A percentile compares a stretch with the other conserved stretches of the same genome.
phyloP scores from a whole-genome alignment of 139 green algal species.

The Chlamydomonas applanata region DNA sequence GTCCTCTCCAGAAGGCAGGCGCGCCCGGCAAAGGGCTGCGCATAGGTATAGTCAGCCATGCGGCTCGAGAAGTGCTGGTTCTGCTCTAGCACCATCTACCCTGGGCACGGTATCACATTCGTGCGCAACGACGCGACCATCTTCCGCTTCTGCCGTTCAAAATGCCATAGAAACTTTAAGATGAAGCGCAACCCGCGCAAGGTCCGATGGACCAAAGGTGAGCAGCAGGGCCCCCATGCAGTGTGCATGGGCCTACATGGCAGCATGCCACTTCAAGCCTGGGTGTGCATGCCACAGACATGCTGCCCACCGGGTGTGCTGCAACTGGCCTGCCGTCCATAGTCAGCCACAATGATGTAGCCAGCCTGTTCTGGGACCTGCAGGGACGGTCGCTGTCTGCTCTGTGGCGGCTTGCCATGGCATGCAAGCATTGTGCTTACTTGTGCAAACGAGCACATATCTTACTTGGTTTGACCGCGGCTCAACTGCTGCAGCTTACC shows the following conservation, averaged over 20 bases:
- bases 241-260: neutral
- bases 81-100: constrained; percentile 94
- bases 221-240: neutral
- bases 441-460: too few relatives aligned
- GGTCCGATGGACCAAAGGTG: constrained; percentile 94
- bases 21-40: too few relatives aligned
- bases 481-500: constrained; percentile 11
- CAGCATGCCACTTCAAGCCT: too few relatives aligned
- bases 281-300: neutral
- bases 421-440: too few relatives aligned
- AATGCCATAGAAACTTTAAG: constrained; percentile 99
- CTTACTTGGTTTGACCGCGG: too few relatives aligned
- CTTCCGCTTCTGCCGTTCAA: constrained; percentile 96
- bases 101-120: constrained; percentile 95
- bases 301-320: too few relatives aligned
- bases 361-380: too few relatives aligned
- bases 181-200: constrained; percentile 99
- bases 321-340: too few relatives aligned
- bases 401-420: too few relatives aligned
- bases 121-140: constrained; percentile 91
- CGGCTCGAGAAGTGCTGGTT: constrained; percentile 99
- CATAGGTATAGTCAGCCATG: constrained; percentile 58
- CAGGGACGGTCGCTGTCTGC: too few relatives aligned
- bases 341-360: too few relatives aligned
- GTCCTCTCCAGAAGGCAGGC: too few relatives aligned